Evolutionary conservation across 2,329 filamentous ascomycete species (phyloP).

Genomic region (Fusarium papillatum): DNA sequence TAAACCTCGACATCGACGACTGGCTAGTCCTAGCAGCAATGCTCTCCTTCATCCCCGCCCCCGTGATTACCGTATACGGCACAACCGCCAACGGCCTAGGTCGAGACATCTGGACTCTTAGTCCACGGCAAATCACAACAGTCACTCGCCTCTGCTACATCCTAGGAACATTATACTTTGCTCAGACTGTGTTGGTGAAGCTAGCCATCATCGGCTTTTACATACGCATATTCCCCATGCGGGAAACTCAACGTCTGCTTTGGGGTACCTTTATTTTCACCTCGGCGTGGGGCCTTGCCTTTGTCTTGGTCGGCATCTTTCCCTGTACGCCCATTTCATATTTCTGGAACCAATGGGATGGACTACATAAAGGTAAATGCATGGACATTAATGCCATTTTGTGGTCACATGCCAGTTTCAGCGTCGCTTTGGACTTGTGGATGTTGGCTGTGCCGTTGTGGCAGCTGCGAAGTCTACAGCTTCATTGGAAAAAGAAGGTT

Average conservation of each 20-base stretch:
- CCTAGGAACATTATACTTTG: conserved; percentile 57
- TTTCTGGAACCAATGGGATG: conserved; percentile 67
- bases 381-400: conserved; percentile 58
- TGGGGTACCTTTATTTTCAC: conserved; percentile 54
- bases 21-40: neutral
- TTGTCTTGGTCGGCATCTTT: conserved; percentile 56
- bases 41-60: neutral
- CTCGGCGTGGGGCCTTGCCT: conserved; percentile 51
- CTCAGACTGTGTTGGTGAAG: conserved; percentile 57
- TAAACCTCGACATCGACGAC: neutral
- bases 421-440: conserved; percentile 62
- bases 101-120: conserved; percentile 60
- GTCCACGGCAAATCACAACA: conserved; percentile 52
- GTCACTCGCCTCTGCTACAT: conserved; percentile 56
- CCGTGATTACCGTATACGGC: neutral
- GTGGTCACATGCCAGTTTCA: conserved; percentile 62
- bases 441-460: conserved; percentile 62
- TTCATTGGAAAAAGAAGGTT: conserved; percentile 59
- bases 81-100: neutral
- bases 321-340: conserved; percentile 61
- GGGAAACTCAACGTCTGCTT: conserved; percentile 50
- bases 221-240: conserved; percentile 61
- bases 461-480: conserved; percentile 52
- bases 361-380: conserved; percentile 45
- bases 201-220: conserved; percentile 65